Base-by-base conservation (phyloP, 768 basidiomycete genomes). In the Tylopilus intermedius region DNA sequence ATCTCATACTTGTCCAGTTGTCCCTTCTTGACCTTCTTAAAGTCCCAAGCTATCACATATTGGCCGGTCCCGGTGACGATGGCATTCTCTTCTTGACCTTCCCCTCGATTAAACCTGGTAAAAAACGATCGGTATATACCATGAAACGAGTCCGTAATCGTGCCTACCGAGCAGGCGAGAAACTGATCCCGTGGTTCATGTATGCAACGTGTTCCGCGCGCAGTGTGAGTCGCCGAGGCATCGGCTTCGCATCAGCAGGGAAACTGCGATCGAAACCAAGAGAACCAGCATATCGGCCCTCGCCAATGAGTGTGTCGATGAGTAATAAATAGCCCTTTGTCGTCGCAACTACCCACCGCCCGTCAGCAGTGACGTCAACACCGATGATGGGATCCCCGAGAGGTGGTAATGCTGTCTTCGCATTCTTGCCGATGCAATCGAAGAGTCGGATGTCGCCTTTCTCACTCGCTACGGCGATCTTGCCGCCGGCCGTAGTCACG, bases 371-470 rank as follows among this genome's bases (percentile, higher is more conserved):
- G 10, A 90, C 90, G 72, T 99, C 96, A 47, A 99, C 80, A 33
- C 96, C 96, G 47, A 90, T 70, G 62, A 99, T 97, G 42, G 95
- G 90, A 71, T 96, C 94, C 13, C 96, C 96, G 18, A 97, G 77
- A 41, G 94, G 90, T 32, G 94, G 94, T 33, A 99, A 74, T 11
- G 94, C 93, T 10, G 96, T 99, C 82, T 99, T 99, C 27, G 96
- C 96, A 64, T 92, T 98, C 80, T 98, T 99, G 41, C 96, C 96
- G 58, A 99, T 88, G 44, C 86, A 78, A 71, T 99, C 96, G 60
- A 94, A 99, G 50, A 99, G 75, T 37, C 94, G 78, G 59, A 99
- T 89, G 65, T 98, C 96, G 50, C 96, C 96, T 74, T 98, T 99
- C 68, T 90, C 88, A 61, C 91, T 94, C 33, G 90, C 94, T 10